Evolutionary conservation across 768 basidiomycete species (phyloP).

Genomic region (Strobilomyces confusus): DNA sequence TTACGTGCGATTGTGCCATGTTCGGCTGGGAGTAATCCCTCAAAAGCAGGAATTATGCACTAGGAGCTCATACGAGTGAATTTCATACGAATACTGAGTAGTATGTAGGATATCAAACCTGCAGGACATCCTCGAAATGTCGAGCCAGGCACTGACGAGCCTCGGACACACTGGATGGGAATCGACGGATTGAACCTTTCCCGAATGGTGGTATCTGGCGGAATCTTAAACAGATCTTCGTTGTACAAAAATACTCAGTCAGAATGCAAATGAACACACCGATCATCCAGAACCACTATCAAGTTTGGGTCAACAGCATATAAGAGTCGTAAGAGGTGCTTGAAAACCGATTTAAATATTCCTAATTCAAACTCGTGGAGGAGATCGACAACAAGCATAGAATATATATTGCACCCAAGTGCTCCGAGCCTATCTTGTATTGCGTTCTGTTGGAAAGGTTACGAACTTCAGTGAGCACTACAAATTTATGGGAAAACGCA

Average conservation of each 20-base stretch:
- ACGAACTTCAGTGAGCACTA: conserved; percentile 4
- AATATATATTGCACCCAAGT: too few species aligned
- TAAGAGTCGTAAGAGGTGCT: conserved; percentile 35
- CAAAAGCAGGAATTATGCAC: conserved; percentile 33
- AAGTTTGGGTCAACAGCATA: conserved; percentile 4
- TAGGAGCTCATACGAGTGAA: conserved; percentile 1
- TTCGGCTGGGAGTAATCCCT: conserved; percentile 26
- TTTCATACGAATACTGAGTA: background rate
- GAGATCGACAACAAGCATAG: too few species aligned
- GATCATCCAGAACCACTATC: conserved; percentile 22
- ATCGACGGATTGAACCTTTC: conserved; percentile 31
- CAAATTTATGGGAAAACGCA: conserved; percentile 15
- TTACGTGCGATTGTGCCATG: conserved; percentile 20
- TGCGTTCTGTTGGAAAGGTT: conserved; percentile 23
- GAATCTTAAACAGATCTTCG: conserved; percentile 9
- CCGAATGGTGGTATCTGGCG: conserved; percentile 22
- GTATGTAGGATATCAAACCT: conserved; percentile 21
- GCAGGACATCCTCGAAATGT: conserved; percentile 42
- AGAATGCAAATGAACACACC: conserved; percentile 11
- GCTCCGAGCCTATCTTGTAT: too few species aligned
- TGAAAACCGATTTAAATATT: conserved; percentile 34
- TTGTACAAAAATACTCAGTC: background rate
- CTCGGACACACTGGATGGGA: conserved; percentile 32
- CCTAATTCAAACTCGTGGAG: conserved; percentile 42
- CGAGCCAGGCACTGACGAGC: conserved; percentile 36